Percentiles rank a stretch among this genome's conserved stretches.
Evolutionary conservation across 768 basidiomycete genomes (phyloP).

Genomic region (Lentinus tigrinus): DNA sequence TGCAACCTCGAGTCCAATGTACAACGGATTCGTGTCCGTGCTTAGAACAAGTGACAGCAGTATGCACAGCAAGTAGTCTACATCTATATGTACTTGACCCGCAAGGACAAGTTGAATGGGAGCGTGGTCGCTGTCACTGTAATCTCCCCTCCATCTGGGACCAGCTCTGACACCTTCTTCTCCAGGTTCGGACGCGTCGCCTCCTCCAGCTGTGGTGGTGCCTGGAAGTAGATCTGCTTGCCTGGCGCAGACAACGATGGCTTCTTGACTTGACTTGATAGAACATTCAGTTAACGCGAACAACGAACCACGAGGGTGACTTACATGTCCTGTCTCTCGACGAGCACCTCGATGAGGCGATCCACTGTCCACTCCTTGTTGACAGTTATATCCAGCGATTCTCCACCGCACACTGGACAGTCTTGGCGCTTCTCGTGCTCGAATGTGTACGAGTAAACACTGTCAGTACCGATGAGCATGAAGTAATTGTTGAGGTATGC

Average conservation of each 20-base stretch:
- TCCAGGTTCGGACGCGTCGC: slow-evolving; percentile 89
- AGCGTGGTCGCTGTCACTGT: slow-evolving; percentile 85
- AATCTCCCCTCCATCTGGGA: slow-evolving; percentile 74
- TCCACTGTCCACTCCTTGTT: slow-evolving; percentile 78
- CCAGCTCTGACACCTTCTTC: slow-evolving; percentile 81
- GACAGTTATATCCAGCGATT: slow-evolving; percentile 73
- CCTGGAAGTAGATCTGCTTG: slow-evolving; percentile 87
- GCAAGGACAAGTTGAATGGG: slow-evolving; percentile 80
- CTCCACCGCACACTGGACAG: slow-evolving; percentile 97
- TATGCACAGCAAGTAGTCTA: neutral
- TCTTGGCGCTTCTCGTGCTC: slow-evolving; percentile 90
- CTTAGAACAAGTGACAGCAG: slow-evolving; percentile 10
- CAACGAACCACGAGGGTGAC: slow-evolving; percentile 28
- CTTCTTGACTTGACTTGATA: slow-evolving; percentile 87
- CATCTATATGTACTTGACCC: slow-evolving; percentile 52
- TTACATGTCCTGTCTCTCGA: slow-evolving; percentile 89
- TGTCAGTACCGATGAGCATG: slow-evolving; percentile 96
- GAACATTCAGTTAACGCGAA: neutral
- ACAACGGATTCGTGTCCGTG: neutral
- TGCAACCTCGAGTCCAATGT: neutral
- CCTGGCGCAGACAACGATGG: slow-evolving; percentile 83
- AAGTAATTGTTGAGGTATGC: slow-evolving; percentile 97
- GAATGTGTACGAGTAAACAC: slow-evolving; percentile 96
- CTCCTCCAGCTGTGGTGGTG: slow-evolving; percentile 87
- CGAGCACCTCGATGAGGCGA: slow-evolving; percentile 80